Evolutionary conservation across 306 rosid genomes (phyloP).

Genomic region (Casuarina glauca): DNA sequence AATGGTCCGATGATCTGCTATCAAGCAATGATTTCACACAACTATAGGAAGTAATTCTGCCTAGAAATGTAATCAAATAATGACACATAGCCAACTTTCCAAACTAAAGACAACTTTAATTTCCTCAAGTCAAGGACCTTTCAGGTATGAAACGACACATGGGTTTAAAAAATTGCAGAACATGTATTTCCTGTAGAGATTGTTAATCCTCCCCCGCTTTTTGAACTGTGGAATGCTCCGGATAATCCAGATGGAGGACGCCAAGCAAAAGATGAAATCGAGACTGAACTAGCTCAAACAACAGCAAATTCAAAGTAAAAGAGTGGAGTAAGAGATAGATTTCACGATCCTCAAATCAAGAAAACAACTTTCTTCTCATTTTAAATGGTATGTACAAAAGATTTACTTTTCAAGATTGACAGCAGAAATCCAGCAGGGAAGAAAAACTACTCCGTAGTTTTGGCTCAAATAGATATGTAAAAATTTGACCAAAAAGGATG

Average conservation of each 20-base stretch:
- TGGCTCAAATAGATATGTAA: background rate
- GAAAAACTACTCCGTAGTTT: background rate
- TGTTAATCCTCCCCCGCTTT: background rate
- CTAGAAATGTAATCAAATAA: background rate
- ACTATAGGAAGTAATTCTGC: background rate
- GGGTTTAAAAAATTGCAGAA: background rate
- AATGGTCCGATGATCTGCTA: background rate
- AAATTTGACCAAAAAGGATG: background rate
- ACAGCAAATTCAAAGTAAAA: background rate
- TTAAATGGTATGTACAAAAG: background rate
- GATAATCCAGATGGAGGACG: background rate
- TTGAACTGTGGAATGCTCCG: background rate
- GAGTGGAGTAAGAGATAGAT: background rate
- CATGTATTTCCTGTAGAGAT: background rate
- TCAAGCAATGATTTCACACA: background rate
- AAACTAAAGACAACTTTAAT: background rate
- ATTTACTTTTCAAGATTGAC: background rate
- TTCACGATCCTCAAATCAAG: background rate
- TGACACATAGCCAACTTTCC: slow-evolving; percentile 3
- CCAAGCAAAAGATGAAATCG: background rate
- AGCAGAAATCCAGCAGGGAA: background rate
- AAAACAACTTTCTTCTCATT: too few relatives aligned
- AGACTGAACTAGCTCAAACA: background rate
- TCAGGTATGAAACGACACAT: background rate
- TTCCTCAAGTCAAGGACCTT: background rate